Conservation (phyloP, 2,329 filamentous ascomycete genomes). For the Microdochium bolleyi region DNA sequence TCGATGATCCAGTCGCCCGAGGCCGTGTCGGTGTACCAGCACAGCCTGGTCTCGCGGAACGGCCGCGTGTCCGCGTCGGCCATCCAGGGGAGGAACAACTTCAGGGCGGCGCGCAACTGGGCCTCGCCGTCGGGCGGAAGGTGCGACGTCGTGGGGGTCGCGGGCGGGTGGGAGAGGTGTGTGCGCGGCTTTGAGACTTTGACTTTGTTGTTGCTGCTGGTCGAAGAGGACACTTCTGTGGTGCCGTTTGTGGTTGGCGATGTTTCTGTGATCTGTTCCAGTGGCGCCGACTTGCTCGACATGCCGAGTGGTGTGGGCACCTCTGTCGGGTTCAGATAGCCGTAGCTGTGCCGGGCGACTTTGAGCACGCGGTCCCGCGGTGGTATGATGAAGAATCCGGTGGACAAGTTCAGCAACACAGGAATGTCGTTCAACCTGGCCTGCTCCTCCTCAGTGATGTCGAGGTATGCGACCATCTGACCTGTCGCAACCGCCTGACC, state of each 20-base stretch:
- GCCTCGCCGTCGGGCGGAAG: constrained; percentile 54
- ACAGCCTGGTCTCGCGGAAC: constrained; percentile 56
- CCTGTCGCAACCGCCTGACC: constrained; percentile 74
- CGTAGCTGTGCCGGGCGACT: constrained; percentile 61
- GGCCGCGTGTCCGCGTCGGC: constrained; percentile 46
- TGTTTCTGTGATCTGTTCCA: constrained; percentile 1
- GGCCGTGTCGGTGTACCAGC: constrained; percentile 71
- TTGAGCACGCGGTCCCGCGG: constrained; percentile 57
- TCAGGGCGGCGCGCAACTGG: constrained; percentile 53
- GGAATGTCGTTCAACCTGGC: constrained; percentile 56
- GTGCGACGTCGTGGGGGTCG: constrained; percentile 13
- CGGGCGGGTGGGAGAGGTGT: constrained; percentile 36
- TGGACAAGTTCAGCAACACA: constrained; percentile 63
- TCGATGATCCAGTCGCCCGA: constrained; percentile 65
- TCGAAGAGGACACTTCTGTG: no score
- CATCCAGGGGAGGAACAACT: constrained; percentile 47
- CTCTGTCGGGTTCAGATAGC: constrained; percentile 49
- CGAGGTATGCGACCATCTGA: constrained; percentile 71
- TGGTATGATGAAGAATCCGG: constrained; percentile 68
- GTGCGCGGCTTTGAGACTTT: constrained; percentile 34
- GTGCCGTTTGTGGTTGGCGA: background rate
- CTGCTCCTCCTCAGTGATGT: constrained; percentile 66
- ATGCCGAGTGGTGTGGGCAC: constrained; percentile 15
- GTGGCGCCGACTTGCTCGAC: constrained; percentile 4
- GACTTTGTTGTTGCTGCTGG: background rate